Evolutionary conservation across 2,329 filamentous ascomycete species (phyloP), one percentile per base, ranked within the genome.

Genomic region (Neonectria neomacrospora): DNA sequence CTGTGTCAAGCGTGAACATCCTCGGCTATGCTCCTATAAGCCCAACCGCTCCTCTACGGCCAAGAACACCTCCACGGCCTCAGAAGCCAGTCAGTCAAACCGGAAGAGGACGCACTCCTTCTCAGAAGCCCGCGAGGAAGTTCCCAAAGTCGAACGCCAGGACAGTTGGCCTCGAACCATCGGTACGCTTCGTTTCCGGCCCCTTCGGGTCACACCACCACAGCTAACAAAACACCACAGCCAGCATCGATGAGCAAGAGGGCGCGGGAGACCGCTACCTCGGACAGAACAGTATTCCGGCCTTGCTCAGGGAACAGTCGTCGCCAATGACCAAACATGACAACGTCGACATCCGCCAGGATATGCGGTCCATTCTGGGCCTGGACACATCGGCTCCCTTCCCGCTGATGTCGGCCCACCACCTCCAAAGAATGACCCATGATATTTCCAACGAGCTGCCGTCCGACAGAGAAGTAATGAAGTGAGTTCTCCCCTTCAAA

Each of bases 251-350:
- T 61, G 87, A 90, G 60, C 80, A 84, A 26, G 87, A 90, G 54
- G 79, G 81, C 56, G 84, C 86, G 61, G 80, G 82, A 52, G 85
- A 87, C 50, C 82, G 88, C 44, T 90, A 90, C 74, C 81, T 90
- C 34, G 88, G 88, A 28, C 86, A 90, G 72, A 90, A 90, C 75
- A 90, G 87, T 73, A 90, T 90, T 58, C 88, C 88, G 8, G 88
- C 87, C n/a, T 78, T 90, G 37, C 78, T 90, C 41, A 82, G 87
- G 62, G 88, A 90, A 71, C 88, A 89, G 72, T 83, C 85, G 2
- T 83, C 84, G 2, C 78, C 83, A 41, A 83, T 80, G 65, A 82
- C 85, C 58, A 82, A 83, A 61, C 81, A 81, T 59, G 81, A 85
- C 56, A 82, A 80, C 50, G 81, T 84, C 71, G 86, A 86, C 67